phyloP scores from a whole-genome alignment of 805 yeast species.

The Cyberlindnera subsufficiens region DNA sequence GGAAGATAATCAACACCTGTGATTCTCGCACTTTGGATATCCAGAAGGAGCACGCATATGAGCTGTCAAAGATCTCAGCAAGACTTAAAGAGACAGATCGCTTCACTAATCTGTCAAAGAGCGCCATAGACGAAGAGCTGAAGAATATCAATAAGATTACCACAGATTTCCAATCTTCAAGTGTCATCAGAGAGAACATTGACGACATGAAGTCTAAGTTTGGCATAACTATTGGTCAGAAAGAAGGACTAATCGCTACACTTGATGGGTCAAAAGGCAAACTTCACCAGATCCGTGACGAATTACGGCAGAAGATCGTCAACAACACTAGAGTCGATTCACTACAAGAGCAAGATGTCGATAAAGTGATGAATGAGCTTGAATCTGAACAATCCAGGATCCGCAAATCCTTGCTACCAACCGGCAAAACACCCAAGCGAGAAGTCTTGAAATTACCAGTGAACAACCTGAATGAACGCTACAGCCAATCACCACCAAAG shows the following conservation, averaged over 20 bases:
- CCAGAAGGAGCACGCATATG: constrained; percentile 6
- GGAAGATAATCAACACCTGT: constrained; percentile 16
- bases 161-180: constrained; percentile 3
- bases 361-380: constrained; percentile 18
- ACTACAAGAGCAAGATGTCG: constrained; percentile 17
- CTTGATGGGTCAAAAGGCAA: not conserved
- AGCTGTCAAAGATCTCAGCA: constrained; percentile 5
- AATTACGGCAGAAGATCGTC: constrained; percentile 6
- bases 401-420: constrained; percentile 20
- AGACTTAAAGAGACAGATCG: constrained; percentile 12
- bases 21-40: constrained; percentile 12
- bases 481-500: constrained; percentile 20
- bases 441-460: constrained; percentile 13
- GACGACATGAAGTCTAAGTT: constrained; percentile 4
- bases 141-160: constrained; percentile 8
- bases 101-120: constrained; percentile 11
- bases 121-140: constrained; percentile 15
- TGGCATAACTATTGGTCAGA: not conserved
- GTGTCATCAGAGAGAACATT: constrained; percentile 3
- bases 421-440: constrained; percentile 27
- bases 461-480: not conserved
- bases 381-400: constrained; percentile 22
- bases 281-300: constrained; percentile 1
- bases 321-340: constrained; percentile 8
- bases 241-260: not conserved